Evolutionary conservation across 2,329 filamentous ascomycete species (phyloP).

Genomic region (Colletotrichum orbiculare): DNA sequence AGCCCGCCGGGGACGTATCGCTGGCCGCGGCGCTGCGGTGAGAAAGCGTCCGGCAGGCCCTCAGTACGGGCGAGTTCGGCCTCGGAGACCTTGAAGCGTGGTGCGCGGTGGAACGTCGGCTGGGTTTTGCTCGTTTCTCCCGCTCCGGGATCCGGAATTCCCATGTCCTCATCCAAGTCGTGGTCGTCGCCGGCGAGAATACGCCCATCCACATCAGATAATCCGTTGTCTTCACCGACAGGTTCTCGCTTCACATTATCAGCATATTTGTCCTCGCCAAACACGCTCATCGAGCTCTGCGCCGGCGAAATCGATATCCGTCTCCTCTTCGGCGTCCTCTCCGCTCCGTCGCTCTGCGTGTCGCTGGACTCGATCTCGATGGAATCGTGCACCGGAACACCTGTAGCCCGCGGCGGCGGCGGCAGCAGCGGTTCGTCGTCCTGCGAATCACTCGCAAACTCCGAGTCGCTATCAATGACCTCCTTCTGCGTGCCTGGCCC

Average conservation of each 20-base stretch:
- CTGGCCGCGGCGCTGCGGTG: constrained; percentile 48
- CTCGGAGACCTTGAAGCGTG: constrained; percentile 51
- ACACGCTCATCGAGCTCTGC: constrained; percentile 32
- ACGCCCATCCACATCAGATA: constrained; percentile 7
- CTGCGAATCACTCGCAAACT: constrained; percentile 30
- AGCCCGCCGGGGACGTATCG: constrained; percentile 51
- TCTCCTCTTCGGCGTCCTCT: constrained; percentile 34
- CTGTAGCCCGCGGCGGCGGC: neutral
- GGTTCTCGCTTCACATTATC: neutral
- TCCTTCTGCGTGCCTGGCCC: constrained; percentile 17
- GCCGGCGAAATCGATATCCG: constrained; percentile 30
- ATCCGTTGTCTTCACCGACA: neutral
- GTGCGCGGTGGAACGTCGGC: constrained; percentile 51
- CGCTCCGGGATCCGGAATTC: neutral
- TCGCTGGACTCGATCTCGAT: constrained; percentile 38
- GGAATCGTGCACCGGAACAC: constrained; percentile 24
- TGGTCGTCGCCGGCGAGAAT: neutral
- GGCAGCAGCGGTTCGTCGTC: constrained; percentile 37
- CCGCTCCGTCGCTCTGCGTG: constrained; percentile 19
- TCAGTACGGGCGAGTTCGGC: constrained; percentile 35
- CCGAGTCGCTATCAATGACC: constrained; percentile 39
- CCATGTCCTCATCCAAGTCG: constrained; percentile 36
- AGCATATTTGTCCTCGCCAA: neutral
- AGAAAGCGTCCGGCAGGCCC: constrained; percentile 45
- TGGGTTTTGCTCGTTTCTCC: constrained; percentile 41